Conservation (phyloP, 129 eudicot genomes). For the Centella asiatica region DNA sequence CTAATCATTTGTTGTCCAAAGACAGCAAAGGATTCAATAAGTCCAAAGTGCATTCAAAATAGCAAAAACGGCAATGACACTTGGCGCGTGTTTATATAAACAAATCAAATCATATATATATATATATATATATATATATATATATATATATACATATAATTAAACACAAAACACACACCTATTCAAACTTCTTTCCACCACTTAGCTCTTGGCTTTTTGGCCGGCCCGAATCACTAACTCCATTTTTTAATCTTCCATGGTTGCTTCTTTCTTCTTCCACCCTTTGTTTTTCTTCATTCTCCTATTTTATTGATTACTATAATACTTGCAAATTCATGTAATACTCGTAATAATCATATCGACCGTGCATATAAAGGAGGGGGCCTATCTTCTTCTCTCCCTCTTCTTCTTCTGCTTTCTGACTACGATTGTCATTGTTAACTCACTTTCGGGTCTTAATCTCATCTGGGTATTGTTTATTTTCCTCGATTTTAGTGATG, state of each 20-base stretch:
- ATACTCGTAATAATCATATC: no score
- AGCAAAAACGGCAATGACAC: not conserved
- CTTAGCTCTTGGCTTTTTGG: conserved; percentile 6
- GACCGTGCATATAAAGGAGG: not conserved
- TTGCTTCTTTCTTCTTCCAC: not conserved
- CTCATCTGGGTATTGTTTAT: not conserved
- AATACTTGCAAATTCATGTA: not conserved
- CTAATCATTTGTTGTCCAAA: no score
- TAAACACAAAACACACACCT: conserved; percentile 1
- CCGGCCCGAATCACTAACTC: not conserved
- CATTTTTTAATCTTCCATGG: not conserved
- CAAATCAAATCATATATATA: no score
- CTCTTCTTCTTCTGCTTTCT: not conserved
- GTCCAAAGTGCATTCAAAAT: no score
- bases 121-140: no score
- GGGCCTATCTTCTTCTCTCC: not conserved
- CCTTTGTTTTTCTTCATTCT: conserved; percentile 1
- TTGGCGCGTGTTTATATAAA: no score
- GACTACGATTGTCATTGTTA: not conserved
- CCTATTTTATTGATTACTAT: not conserved
- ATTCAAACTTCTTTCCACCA: no score
- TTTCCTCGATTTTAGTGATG: not conserved
- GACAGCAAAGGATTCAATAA: no score
- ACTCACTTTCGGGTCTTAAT: not conserved
- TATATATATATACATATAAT: no score